Base-by-base conservation (phyloP, 1,284 basidiomycete genomes). In the Phellopilus nigrolimitatus region DNA sequence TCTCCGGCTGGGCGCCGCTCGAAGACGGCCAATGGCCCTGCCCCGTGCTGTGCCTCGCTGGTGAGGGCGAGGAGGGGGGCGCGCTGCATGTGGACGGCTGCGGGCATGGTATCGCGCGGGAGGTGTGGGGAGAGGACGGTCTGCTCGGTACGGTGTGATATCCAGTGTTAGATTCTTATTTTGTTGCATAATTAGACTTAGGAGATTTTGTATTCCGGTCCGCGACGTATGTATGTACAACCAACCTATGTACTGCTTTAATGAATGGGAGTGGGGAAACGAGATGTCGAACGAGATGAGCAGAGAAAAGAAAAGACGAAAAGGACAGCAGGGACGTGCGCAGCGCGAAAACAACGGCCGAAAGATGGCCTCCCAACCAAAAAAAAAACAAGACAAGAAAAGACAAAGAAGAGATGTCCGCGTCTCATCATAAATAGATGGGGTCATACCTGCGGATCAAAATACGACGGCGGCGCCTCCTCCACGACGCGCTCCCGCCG, bases 1-100 rank as follows among this genome's bases (percentile, higher is more conserved):
- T 36, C 27, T 40, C 33, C 21, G 2, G 30, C 4, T 53, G 51
- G 51, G 30, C 47, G 13, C 15, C 8, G n/a, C 39, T 53, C 4
- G 40, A 47, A 12, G 24, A 36, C 6, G 38, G 30, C 12, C 24
- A 42, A n/a, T 53, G 46, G 30, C 45, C 38, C 5, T 21, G 30
- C 30, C 47, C 53, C 6, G 24, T 33, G 6, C 15, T 54, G n/a
- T 54, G 53, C 45, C 36, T 54, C 15, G 53, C 41, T 7, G 53
- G 53, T 9, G 44, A 52, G 27, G 25, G 40, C n/a, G 10, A 10
- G 9, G 44, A 21, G n/a, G 46, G 34, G 25, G 33, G 21, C 3
- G 25, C 42, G 9, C 2, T 28, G 4, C 42, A 44, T 44, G 30
- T 17, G 27, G 22, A 28, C 13, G 34, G 36, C 5, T 51, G 49